phyloP scores from a whole-genome alignment of 129 eudicot genomes.

The Lactuca saligna region DNA sequence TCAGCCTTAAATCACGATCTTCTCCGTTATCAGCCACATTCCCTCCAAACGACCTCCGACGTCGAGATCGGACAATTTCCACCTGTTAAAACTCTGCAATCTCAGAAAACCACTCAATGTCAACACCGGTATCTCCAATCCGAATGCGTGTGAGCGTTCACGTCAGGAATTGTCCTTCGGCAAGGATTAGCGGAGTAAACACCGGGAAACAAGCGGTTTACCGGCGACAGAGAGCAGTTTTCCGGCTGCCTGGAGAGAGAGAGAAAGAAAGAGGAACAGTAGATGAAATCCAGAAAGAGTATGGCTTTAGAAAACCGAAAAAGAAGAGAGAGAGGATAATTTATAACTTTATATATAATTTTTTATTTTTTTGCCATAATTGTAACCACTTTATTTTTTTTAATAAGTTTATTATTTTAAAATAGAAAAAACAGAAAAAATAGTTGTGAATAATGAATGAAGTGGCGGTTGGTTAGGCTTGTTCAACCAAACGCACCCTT shows the following conservation, averaged over 20 bases:
- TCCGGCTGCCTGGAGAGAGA: slow-evolving; percentile 33
- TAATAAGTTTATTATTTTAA: background rate
- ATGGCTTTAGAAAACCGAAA: slow-evolving; percentile 54
- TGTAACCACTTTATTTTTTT: slow-evolving; percentile 22
- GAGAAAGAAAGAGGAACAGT: slow-evolving; percentile 46
- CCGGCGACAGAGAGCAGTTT: slow-evolving; percentile 41
- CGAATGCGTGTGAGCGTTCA: slow-evolving; percentile 6
- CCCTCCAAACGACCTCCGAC: slow-evolving; percentile 33
- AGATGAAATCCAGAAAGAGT: slow-evolving; percentile 48
- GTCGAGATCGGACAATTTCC: slow-evolving; percentile 48
- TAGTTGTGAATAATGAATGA: slow-evolving; percentile 44
- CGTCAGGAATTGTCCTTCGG: slow-evolving; percentile 20
- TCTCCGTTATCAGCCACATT: slow-evolving; percentile 58
- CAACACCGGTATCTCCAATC: slow-evolving; percentile 6
- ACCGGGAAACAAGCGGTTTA: slow-evolving; percentile 30
- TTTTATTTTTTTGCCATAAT: slow-evolving; percentile 17
- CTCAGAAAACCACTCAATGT: slow-evolving; percentile 17
- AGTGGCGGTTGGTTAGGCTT: slow-evolving; percentile 72
- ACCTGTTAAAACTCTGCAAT: slow-evolving; percentile 16
- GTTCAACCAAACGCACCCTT: slow-evolving; percentile 74
- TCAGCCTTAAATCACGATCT: slow-evolving; percentile 55
- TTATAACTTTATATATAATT: slow-evolving; percentile 39
- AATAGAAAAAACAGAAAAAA: background rate
- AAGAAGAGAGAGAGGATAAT: slow-evolving; percentile 48
- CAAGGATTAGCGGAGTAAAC: slow-evolving; percentile 22